Conservation (phyloP, 225 moss, liverwort and hornwort species). For the Straminergon stramineum region DNA sequence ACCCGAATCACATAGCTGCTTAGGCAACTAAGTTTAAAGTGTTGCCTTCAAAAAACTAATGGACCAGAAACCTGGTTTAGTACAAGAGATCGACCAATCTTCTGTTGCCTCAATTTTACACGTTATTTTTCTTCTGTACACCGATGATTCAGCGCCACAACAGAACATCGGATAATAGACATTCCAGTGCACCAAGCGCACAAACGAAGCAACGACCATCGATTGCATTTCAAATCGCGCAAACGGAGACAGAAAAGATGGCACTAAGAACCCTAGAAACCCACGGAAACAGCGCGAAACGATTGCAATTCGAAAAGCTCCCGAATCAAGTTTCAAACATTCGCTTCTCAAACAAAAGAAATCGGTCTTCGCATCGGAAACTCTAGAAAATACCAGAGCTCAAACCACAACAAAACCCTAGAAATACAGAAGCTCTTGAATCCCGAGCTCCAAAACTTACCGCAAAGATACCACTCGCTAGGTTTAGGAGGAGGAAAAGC, state of each 20-base stretch:
- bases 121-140: background rate
- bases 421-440: background rate
- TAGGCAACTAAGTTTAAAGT: background rate
- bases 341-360: background rate
- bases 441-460: background rate
- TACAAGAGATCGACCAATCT: background rate
- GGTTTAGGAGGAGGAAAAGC: constrained; percentile 28
- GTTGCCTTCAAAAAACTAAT: background rate
- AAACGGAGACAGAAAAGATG: background rate
- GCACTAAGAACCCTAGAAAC: background rate
- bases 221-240: background rate
- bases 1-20: background rate
- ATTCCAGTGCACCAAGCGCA: background rate
- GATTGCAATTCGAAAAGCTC: background rate
- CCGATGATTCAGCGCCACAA: background rate
- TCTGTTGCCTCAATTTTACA: background rate
- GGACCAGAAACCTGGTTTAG: background rate
- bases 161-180: background rate
- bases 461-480: constrained; percentile 43
- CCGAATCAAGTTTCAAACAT: background rate
- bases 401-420: background rate
- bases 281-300: background rate
- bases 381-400: background rate
- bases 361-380: background rate
- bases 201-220: background rate